Base-by-base conservation (phyloP, 352 stramenopile genomes). In the Pythium volutum region DNA sequence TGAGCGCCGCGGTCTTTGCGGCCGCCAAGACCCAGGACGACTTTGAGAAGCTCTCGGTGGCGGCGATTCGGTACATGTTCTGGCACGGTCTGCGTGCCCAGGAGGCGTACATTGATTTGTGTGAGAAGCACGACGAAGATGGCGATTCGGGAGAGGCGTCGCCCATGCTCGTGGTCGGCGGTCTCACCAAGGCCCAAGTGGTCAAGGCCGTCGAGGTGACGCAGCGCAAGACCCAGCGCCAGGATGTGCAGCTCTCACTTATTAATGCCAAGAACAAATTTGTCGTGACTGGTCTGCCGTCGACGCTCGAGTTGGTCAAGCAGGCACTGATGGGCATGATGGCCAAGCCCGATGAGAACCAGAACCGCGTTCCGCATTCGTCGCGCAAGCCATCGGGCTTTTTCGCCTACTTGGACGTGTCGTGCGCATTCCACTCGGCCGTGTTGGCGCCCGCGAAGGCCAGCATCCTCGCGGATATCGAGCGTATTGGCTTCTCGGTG, bases 301-400 rank as follows among this genome's bases (percentile, higher is more conserved):
- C 78, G 11, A 80, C 76, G 10, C 71, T 95, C 9, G 57, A 56
- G 8, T 16, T 54, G 26, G 15, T 54, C 49, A 55, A 55, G 49
- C 49, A 55, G 31, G 49, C 49, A 15, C 20, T 55, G 31, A 55
- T n/a, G 3, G 49, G 49, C 15, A 60, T 77, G 41, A 73, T 89
- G 29, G 84, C 83, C 12, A 73, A 74, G 42, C 29, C 68, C 2
- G 78, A 83, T 25, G 76, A 84, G 10, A 76, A 80, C 41, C 47
- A 96, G 67, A 89, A 74, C 26, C 81, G 88, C 15, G 73, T 89
- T 23, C 84, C 86, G n/a, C 77, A 87, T 65, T 95, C 88, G 41
- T 72, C 88, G 59, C 78, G 88, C 58, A 93, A 94, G 70, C 83
- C 84, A 12, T 65, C 67, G 6, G 84, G 82, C 0, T 71, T 64